Conservation (phyloP, 1,139 yeast species). For the Pichia sp. region DNA sequence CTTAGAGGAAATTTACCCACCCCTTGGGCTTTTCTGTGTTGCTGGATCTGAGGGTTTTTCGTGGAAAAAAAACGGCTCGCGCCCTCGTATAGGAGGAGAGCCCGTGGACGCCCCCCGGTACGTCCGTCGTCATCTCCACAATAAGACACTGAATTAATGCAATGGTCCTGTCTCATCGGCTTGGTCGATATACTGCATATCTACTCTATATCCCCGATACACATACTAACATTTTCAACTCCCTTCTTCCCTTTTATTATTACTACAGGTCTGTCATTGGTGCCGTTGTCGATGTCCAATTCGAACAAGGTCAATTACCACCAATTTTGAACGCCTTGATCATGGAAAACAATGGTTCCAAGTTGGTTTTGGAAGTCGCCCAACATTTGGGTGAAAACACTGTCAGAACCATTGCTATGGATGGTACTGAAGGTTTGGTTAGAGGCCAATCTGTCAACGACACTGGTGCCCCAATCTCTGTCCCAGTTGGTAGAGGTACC, state of each 20-base stretch:
- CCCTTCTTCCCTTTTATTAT: neutral
- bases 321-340: constrained; percentile 96
- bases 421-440: constrained; percentile 99
- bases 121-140: no score
- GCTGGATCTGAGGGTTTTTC: neutral
- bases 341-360: constrained; percentile 65
- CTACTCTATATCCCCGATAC: neutral
- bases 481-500: constrained; percentile 99
- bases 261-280: constrained; percentile 87
- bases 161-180: no score
- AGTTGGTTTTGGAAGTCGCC: constrained; percentile 94
- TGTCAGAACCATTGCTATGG: constrained; percentile 99
- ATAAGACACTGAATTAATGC: no score
- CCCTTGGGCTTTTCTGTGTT: neutral
- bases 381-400: constrained; percentile 99
- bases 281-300: constrained; percentile 99
- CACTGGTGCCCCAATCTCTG: constrained; percentile 98
- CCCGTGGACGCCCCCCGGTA: no score
- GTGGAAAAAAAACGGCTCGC: constrained; percentile 2
- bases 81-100: neutral
- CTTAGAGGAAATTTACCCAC: no score
- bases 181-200: neutral
- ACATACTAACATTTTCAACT: constrained; percentile 4
- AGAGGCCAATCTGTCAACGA: constrained; percentile 91
- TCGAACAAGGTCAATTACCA: constrained; percentile 96